A percentile compares a stretch with the other conserved stretches of the same genome.
Conservation (phyloP, 257 asterid species). For the Lantana camara region DNA sequence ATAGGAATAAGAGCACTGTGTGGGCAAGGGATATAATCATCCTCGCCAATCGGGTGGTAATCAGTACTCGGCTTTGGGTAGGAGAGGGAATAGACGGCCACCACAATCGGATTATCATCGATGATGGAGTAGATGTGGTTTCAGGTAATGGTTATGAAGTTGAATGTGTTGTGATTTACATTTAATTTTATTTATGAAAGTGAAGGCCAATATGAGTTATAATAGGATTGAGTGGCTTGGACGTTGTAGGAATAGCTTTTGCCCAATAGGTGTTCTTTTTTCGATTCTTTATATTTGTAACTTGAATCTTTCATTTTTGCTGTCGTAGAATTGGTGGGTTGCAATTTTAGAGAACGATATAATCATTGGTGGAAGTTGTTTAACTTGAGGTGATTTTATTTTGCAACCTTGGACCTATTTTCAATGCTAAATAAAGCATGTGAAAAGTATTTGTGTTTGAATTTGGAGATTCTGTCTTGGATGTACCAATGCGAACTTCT, state of each 20-base stretch:
- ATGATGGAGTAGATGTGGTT: constrained; percentile 32
- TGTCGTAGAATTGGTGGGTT: too few relatives aligned
- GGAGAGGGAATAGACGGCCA: constrained; percentile 67
- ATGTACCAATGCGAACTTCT: too few relatives aligned
- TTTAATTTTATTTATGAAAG: constrained; percentile 13
- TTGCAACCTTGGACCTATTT: too few relatives aligned
- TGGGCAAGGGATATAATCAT: constrained; percentile 49
- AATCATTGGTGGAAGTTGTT: too few relatives aligned
- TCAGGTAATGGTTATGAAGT: too few relatives aligned
- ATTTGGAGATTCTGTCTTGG: too few relatives aligned
- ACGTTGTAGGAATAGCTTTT: constrained; percentile 20
- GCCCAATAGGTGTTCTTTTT: constrained; percentile 1
- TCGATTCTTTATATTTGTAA: not conserved
- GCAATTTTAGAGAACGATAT: too few relatives aligned
- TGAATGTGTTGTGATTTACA: too few relatives aligned
- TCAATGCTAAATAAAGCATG: too few relatives aligned
- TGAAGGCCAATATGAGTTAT: constrained; percentile 8
- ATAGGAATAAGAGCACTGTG: constrained; percentile 30
- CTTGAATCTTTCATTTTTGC: not conserved
- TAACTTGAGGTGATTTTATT: too few relatives aligned
- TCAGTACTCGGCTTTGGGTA: constrained; percentile 54
- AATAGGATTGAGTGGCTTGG: constrained; percentile 8
- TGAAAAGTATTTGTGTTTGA: too few relatives aligned
- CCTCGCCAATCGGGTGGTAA: constrained; percentile 55
- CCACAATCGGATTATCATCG: constrained; percentile 52